A percentile compares a stretch with the other conserved stretches of the same genome.
These are phyloP conservation scores for Aurinia saxatilis DNA, from an alignment of 345 rosid genomes.

Conservation along the genomic window DNA sequence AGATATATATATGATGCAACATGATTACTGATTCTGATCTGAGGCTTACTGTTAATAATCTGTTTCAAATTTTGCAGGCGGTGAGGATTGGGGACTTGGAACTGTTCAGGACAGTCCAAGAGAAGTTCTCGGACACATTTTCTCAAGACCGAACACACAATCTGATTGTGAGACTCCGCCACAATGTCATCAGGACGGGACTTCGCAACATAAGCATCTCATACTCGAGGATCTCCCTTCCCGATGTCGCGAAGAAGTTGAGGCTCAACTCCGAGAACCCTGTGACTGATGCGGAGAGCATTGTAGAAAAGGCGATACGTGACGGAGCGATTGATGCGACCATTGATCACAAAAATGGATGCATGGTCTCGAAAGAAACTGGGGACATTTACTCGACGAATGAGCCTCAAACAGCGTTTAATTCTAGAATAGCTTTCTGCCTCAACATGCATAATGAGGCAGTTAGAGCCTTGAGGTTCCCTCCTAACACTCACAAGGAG, in stretches of 20 bases:
- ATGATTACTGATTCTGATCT: background rate
- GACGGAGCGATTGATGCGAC: slow-evolving; percentile 87
- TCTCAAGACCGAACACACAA: slow-evolving; percentile 57
- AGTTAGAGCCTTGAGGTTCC: slow-evolving; percentile 64
- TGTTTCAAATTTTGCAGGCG: slow-evolving; percentile 45
- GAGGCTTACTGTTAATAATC: background rate
- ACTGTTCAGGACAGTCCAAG: slow-evolving; percentile 67
- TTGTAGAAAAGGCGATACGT: slow-evolving; percentile 72
- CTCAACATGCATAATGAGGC: slow-evolving; percentile 94
- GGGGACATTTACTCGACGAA: slow-evolving; percentile 86
- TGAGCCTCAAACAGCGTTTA: slow-evolving; percentile 82
- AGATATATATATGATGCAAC: slow-evolving; percentile 13
- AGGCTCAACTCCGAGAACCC: slow-evolving; percentile 58
- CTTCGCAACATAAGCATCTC: slow-evolving; percentile 73
- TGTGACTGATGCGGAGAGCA: slow-evolving; percentile 82
- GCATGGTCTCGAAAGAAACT: slow-evolving; percentile 82
- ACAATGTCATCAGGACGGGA: slow-evolving; percentile 85
- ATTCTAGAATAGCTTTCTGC: slow-evolving; percentile 83
- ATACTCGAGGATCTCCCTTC: slow-evolving; percentile 64
- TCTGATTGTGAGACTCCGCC: slow-evolving; percentile 66
- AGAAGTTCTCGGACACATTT: slow-evolving; percentile 64
- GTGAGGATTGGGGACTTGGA: slow-evolving; percentile 90
- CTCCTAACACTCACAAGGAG: slow-evolving; percentile 83
- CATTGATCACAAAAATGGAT: slow-evolving; percentile 62
- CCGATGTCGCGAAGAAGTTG: slow-evolving; percentile 63